Base-by-base conservation (phyloP, 2,329 filamentous ascomycete species). In the Penicillium sp. region DNA sequence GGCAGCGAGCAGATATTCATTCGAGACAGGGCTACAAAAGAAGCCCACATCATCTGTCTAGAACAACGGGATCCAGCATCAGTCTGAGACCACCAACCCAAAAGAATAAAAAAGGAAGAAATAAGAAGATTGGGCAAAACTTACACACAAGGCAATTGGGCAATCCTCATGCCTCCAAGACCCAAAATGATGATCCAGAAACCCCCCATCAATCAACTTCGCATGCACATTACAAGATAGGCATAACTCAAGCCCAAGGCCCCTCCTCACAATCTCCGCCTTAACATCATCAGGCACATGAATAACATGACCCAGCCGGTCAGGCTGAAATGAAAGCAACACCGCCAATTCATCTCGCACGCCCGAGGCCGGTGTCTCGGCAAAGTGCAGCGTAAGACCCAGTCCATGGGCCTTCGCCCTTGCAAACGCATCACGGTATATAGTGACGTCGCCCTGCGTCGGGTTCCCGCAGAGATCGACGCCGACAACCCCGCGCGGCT, bases 1-100 rank as follows among this genome's bases (percentile, higher is more conserved):
- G 1, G 88, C 86, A 3, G 89, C 88, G 2, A 95, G 82, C 8
- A 80, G 76, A 72, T 93, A 93, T 71, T 96, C 91, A 63, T 91
- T 87, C 0, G 89, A 92, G 4, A 93, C 74, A 0, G 84, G 81
- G 67, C 89, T 93, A 49, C 87, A 87, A 66, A 95, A 95, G 22
- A 95, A 85, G 2, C 90, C 91, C 10, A 93, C 88, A 66, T 95
- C 90, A 69, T 95, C 91, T 1, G 90, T 95, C 89, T 92, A 52
- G 39, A 47, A 21, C n/a, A 35, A 58, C 43, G 49, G 53, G 4
- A 37, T 24, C 8, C 43, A 42, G 13, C 44, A 55, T 66, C 63
- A 65, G 68, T 14, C 22, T 39, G 4, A 26, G 46, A 46, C n/a
- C 22, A 21, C 54, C 19, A 21, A 7, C 19, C 35, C 42, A 19